phyloP scores from a whole-genome alignment of 106 monocot species.

The Posidonia australis region DNA sequence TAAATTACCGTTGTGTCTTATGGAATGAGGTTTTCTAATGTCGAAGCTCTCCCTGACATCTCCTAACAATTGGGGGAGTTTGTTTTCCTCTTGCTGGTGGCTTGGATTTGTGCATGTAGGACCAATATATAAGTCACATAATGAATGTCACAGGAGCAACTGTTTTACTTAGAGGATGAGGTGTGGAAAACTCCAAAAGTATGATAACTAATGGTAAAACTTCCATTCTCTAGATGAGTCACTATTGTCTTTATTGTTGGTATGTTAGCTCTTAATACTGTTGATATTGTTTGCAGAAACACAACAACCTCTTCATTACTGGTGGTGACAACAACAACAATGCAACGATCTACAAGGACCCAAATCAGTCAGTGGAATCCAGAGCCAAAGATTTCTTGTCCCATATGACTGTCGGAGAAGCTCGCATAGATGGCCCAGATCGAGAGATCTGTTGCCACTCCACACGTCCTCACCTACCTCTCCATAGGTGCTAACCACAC shows the following conservation, averaged over 20 bases:
- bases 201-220: constrained; percentile 44
- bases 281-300: constrained; percentile 27
- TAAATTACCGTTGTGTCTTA: constrained; percentile 1
- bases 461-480: constrained; percentile 23
- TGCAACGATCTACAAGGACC: constrained; percentile 23
- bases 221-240: background rate
- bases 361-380: constrained; percentile 34
- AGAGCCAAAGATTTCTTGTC: constrained; percentile 50
- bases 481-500: constrained; percentile 26
- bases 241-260: background rate
- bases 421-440: constrained; percentile 88
- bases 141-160: constrained; percentile 99
- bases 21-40: constrained; percentile 49
- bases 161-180: constrained; percentile 63
- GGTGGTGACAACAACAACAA: background rate
- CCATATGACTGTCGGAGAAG: constrained; percentile 75
- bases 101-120: constrained; percentile 87
- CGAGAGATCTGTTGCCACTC: constrained; percentile 44
- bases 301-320: constrained; percentile 52
- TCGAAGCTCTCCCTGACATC: constrained; percentile 90
- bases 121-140: constrained; percentile 99
- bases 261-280: background rate
- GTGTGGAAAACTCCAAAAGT: constrained; percentile 38
- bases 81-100: constrained; percentile 94
- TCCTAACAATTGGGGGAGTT: constrained; percentile 83